A percentile compares a stretch with the other conserved stretches of the same genome.
Conservation (phyloP, 345 rosid species). For the Corchorus capsularis region DNA sequence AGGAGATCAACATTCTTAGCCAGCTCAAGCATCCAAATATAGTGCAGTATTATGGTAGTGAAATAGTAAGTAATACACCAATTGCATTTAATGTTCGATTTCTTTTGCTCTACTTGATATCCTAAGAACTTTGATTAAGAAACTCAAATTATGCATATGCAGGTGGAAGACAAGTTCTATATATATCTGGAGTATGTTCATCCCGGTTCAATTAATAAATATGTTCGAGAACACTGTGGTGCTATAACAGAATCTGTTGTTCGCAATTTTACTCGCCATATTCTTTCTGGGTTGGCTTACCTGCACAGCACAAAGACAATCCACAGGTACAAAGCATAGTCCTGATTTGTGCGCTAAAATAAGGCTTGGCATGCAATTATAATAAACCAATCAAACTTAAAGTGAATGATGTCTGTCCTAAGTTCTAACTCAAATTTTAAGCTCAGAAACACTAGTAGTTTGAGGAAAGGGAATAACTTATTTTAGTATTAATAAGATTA, state of each 20-base stretch:
- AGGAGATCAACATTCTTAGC: constrained; percentile 96
- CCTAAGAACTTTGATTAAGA: constrained; percentile 19
- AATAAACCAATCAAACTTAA: background rate
- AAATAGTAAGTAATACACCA: constrained; percentile 66
- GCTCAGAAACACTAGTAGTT: constrained; percentile 1
- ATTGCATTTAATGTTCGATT: constrained; percentile 12
- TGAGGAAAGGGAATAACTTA: constrained; percentile 8
- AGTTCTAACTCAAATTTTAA: background rate
- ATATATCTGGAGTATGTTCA: constrained; percentile 94
- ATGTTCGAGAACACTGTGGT: constrained; percentile 81
- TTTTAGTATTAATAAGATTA: background rate
- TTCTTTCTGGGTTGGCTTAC: constrained; percentile 86
- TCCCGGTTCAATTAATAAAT: constrained; percentile 94
- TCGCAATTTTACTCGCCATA: constrained; percentile 93
- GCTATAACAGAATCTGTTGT: constrained; percentile 92
- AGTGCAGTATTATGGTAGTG: constrained; percentile 98
- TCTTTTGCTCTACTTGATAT: background rate
- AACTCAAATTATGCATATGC: constrained; percentile 23
- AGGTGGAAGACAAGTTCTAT: constrained; percentile 84
- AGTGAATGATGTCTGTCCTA: background rate
- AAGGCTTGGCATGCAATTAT: background rate
- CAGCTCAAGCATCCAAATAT: constrained; percentile 91
- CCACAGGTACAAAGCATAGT: constrained; percentile 57
- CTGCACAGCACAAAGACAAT: constrained; percentile 87
- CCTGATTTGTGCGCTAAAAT: constrained; percentile 6